A percentile compares a stretch with the other conserved stretches of the same genome.
phyloP scores from a whole-genome alignment of 768 basidiomycete genomes.

The Collybia mongolica region DNA sequence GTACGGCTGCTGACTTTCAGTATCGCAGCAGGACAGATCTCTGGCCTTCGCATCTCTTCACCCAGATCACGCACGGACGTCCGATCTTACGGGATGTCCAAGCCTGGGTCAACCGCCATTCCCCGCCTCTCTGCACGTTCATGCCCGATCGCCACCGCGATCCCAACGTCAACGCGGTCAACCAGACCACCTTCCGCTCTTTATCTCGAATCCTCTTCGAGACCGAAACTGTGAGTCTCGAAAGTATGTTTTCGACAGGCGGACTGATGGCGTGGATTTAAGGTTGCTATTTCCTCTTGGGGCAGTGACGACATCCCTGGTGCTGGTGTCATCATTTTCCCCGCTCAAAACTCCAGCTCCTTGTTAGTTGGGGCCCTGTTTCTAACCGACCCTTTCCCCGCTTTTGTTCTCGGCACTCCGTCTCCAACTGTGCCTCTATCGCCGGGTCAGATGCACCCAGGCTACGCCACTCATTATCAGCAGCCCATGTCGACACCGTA shows the following conservation, averaged over 20 bases:
- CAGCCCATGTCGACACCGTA: conserved; percentile 30
- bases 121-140: conserved; percentile 57
- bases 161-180: conserved; percentile 44
- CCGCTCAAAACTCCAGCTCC: conserved; percentile 49
- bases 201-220: conserved; percentile 52
- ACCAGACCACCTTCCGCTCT: conserved; percentile 52
- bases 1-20: conserved; percentile 24
- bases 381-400: conserved; percentile 45
- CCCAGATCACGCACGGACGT: conserved; percentile 38
- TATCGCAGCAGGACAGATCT: conserved; percentile 45
- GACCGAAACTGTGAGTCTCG: conserved; percentile 45
- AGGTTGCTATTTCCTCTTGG: conserved; percentile 57
- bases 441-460: conserved; percentile 24
- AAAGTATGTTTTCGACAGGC: conserved; percentile 1
- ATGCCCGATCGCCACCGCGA: conserved; percentile 61
- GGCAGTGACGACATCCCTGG: conserved; percentile 41
- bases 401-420: conserved; percentile 32
- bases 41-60: conserved; percentile 54
- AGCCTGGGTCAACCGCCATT: conserved; percentile 47
- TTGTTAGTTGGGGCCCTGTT: conserved; percentile 53
- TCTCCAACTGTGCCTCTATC: conserved; percentile 28
- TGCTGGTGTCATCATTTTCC: conserved; percentile 53
- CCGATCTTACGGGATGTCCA: conserved; percentile 46
- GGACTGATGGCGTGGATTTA: conserved; percentile 1
- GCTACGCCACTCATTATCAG: conserved; percentile 26